Base-by-base conservation (phyloP, 441 rosid species). In the Flueggea neowawraea region DNA sequence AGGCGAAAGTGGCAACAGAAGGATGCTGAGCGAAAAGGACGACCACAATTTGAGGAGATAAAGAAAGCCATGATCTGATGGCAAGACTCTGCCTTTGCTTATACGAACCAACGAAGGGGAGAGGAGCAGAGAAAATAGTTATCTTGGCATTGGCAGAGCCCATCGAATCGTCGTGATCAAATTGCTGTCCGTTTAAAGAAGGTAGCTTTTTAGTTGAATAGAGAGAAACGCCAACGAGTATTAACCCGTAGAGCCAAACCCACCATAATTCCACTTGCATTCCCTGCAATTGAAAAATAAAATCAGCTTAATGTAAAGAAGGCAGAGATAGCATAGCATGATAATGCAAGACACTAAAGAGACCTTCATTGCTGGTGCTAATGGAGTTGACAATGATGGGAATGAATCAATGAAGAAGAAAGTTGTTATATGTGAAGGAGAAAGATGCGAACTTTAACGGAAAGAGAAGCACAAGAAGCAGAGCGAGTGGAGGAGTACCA, bases 61-160 rank as follows among this genome's bases (percentile, higher is more conserved):
- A 77, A 75, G 82, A 79, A 58, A 91, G 92, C 97, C 99, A 91
- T 39, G 97, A 85, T 1, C 81, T 88, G 74, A 95, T 55, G 57
- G 82, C 79, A 14, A 82, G 61, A 14, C 71, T 63, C 77, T 84
- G 96, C 66, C 64, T 79, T 57, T 63, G 64, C 17, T 85, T 88
- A 11, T 47, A 62, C 12, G 84, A 75, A 51, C 79, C 87, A 17
- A 43, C 11, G 57, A 74, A 69, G 31, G 91, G 84, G 54, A 52
- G 16, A 52, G 88, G 84, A 12, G 90, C 81, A 2, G 96, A 68
- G 60, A 95, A 91, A 22, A 95, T 76, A 31, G 92, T 78, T 74
- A 91, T 84, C 36, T 7, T 74, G 4, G 89, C 92, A 60, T 63
- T n/a, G 59, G 6, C 39, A 52, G 14, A 63, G 57, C 44, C 65